Base-by-base conservation (phyloP, 2,329 filamentous ascomycete genomes). In the Apiospora sp. region DNA sequence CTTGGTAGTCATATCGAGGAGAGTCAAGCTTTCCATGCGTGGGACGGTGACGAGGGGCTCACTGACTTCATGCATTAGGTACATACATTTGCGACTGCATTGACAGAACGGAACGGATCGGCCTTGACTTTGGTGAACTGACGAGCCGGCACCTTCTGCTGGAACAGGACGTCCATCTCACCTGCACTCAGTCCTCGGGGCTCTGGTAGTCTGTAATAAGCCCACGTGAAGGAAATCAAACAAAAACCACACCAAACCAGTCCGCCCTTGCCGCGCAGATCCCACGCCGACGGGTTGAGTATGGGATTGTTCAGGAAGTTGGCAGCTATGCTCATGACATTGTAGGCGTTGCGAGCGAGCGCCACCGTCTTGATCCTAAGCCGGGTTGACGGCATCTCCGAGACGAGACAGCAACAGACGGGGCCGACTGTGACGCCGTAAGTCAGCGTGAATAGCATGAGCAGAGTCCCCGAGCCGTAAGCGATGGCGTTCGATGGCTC, bases 91-190 rank as follows among this genome's bases (percentile, higher is more conserved):
- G 24, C 24, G 37, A 41, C 37, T 41, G 8, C 37, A 41, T 41
- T 19, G 19, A 14, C 43, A 10, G 41, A 48, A 22, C 16, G 67
- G 41, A 68, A 46, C 27, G 44, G 41, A 14, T 48, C 41, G 27
- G 67, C 67, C 43, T 30, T 46, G n/a, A 68, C 67, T 44, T 68
- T 48, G n/a, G 67, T 48, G 44, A 68, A 68, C 5, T 30, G 41
- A 44, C 41, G 41, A 8, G 43, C 41, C 41, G 67, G 43, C 1
- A 44, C 41, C 67, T 41, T 68, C 16, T 71, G 71, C 44, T 82
- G 80, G 75, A 86, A 86, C 72, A 87, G 74, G 3, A 81, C 75
- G 70, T 86, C 84, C 16, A 86, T 81, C 78, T 86, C 84, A 71
- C 83, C 83, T 58, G 84, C 80, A 0, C 82, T 83, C 68, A 82